Percentiles rank a stretch among this genome's conserved stretches.
phyloP scores from a whole-genome alignment of 257 asterid genomes.

The Rubia yunnanensis region DNA sequence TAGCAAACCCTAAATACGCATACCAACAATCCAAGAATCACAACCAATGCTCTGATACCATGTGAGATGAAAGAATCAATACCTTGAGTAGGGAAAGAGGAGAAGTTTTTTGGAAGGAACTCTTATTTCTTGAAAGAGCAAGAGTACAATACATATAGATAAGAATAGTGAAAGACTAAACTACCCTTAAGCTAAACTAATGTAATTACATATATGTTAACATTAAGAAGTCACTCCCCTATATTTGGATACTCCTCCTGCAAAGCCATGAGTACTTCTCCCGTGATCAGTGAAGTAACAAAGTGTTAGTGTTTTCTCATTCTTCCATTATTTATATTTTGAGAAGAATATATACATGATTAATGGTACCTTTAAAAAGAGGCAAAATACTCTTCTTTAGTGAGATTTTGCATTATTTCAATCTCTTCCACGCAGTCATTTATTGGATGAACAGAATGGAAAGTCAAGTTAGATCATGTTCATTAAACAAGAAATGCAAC shows the following conservation, averaged over 20 bases:
- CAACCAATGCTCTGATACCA: too few species aligned
- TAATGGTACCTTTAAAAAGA: constrained; percentile 54
- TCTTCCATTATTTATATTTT: not conserved
- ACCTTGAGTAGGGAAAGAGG: too few species aligned
- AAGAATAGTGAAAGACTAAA: too few species aligned
- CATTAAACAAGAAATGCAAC: not conserved
- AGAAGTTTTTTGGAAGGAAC: too few species aligned
- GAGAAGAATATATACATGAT: not conserved
- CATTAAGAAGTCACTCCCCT: too few species aligned
- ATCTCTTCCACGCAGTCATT: constrained; percentile 50
- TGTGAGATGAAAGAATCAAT: too few species aligned
- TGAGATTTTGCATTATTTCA: constrained; percentile 52
- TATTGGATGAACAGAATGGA: constrained; percentile 19
- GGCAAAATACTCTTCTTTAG: constrained; percentile 66
- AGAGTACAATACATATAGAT: too few species aligned
- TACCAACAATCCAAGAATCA: too few species aligned
- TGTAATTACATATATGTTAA: too few species aligned
- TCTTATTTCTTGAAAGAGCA: too few species aligned
- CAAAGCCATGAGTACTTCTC: constrained; percentile 80
- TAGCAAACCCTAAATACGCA: too few species aligned
- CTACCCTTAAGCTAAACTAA: too few species aligned
- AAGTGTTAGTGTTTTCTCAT: not conserved
- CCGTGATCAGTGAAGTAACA: constrained; percentile 19
- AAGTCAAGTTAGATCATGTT: not conserved
- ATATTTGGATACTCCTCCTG: constrained; percentile 70